Percentiles rank a stretch among this genome's conserved stretches.
Evolutionary conservation across 1,284 basidiomycete genomes (phyloP).

Genomic region (Mycocalia duriaeana): DNA sequence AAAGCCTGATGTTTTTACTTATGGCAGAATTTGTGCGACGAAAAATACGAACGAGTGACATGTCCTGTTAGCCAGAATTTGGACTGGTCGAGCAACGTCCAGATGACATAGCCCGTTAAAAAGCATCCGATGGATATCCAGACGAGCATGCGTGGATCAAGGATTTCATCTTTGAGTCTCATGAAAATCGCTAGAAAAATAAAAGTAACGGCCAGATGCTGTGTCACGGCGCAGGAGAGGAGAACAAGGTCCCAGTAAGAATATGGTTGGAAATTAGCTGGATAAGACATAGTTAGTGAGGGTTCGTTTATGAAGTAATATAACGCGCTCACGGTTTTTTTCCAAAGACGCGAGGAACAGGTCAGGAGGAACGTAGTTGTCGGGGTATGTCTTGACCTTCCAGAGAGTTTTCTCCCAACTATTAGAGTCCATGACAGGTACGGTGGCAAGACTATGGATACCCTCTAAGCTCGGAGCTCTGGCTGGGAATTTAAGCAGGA

Average conservation of each 20-base stretch:
- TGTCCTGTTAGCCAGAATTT: not conserved
- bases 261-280: conserved; percentile 75
- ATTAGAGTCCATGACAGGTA: conserved; percentile 12
- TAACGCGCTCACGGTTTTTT: conserved; percentile 60
- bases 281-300: conserved; percentile 9
- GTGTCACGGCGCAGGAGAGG: conserved; percentile 76
- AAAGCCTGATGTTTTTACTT: too few species aligned
- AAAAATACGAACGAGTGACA: conserved; percentile 1
- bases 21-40: too few species aligned
- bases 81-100: conserved; percentile 50
- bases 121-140: conserved; percentile 62
- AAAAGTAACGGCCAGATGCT: conserved; percentile 78
- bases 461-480: too few species aligned
- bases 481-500: too few species aligned
- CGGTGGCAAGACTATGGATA: too few species aligned
- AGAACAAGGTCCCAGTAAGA: conserved; percentile 71
- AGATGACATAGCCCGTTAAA: conserved; percentile 54
- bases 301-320: conserved; percentile 8
- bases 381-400: conserved; percentile 73
- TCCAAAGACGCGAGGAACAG: conserved; percentile 77
- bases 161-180: conserved; percentile 54
- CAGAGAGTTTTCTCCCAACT: conserved; percentile 85
- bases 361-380: conserved; percentile 82
- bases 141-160: conserved; percentile 69
- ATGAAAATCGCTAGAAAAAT: conserved; percentile 81